Conservation (phyloP, 345 rosid genomes). For the Citrus inodora region DNA sequence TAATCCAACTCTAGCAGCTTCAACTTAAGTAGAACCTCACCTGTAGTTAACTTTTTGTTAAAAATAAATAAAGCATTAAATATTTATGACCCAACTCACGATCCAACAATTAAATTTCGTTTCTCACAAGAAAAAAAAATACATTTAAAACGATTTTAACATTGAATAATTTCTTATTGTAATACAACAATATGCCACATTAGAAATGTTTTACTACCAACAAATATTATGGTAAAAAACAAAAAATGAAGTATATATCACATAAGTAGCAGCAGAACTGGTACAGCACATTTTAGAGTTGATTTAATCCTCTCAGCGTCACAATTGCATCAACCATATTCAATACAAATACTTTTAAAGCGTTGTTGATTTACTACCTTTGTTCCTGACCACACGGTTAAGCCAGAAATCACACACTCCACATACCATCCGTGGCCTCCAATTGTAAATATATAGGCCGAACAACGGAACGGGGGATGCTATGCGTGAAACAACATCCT, state of each 20-base stretch:
- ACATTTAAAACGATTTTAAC: too few species aligned
- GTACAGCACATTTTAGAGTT: conserved; percentile 1
- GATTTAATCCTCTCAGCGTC: conserved; percentile 5
- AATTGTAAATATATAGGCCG: conserved; percentile 10
- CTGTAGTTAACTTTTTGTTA: too few species aligned
- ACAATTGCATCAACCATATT: conserved; percentile 17
- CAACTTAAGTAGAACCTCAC: too few species aligned
- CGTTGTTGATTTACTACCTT: conserved; percentile 20
- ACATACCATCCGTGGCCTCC: conserved; percentile 19
- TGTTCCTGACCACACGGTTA: conserved; percentile 15
- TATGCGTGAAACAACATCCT: conserved; percentile 22
- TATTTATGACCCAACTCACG: too few species aligned
- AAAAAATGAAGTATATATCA: neutral
- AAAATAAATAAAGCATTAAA: too few species aligned
- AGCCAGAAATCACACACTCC: conserved; percentile 18
- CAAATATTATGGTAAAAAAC: neutral
- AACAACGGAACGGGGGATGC: conserved; percentile 4
- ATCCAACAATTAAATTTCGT: too few species aligned
- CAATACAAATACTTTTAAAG: neutral
- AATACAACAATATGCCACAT: neutral
- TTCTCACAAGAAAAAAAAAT: too few species aligned
- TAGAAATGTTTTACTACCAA: neutral
- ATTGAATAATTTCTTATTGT: too few species aligned
- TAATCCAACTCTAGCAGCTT: too few species aligned
- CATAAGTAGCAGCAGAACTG: neutral